Percentiles rank a stretch among this genome's conserved stretches.
Evolutionary conservation across 495 filamentous ascomycete genomes (phyloP).

Genomic region (Penicillium diatomitis): DNA sequence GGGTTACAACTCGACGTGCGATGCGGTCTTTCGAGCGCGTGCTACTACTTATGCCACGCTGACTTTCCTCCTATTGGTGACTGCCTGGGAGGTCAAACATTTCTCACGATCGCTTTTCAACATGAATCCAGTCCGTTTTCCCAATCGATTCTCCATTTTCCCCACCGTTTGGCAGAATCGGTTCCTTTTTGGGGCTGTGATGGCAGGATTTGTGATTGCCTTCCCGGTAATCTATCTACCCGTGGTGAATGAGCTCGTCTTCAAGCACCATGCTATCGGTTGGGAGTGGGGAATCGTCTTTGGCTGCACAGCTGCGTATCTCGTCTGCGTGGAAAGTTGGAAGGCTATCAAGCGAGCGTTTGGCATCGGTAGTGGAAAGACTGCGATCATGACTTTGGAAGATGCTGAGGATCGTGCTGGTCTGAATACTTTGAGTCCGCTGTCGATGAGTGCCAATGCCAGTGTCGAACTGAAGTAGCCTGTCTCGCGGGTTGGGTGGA

Average conservation of each 20-base stretch:
- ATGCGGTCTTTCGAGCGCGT: conserved; percentile 62
- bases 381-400: conserved; percentile 21
- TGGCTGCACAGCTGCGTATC: conserved; percentile 50
- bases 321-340: conserved; percentile 57
- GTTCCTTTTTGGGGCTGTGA: conserved; percentile 67
- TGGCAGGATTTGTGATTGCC: conserved; percentile 55
- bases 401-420: conserved; percentile 27
- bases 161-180: conserved; percentile 59
- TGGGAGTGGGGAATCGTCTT: conserved; percentile 66
- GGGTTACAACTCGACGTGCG: conserved; percentile 43
- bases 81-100: conserved; percentile 68
- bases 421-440: conserved; percentile 11
- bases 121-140: conserved; percentile 43
- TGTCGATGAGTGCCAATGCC: conserved; percentile 24
- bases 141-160: conserved; percentile 45
- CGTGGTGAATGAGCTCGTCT: conserved; percentile 55
- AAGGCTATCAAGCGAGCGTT: conserved; percentile 51
- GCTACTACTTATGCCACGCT: conserved; percentile 69
- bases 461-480: conserved; percentile 25
- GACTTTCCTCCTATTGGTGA: conserved; percentile 63
- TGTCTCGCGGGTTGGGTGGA: neutral
- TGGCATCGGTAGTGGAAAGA: conserved; percentile 28
- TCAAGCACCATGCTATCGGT: conserved; percentile 63
- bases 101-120: conserved; percentile 62
- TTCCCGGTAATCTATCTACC: conserved; percentile 72